Evolutionary conservation across 257 asterid genomes (phyloP), one percentile per base, ranked within the genome.

Genomic region (Henckelia pumila): DNA sequence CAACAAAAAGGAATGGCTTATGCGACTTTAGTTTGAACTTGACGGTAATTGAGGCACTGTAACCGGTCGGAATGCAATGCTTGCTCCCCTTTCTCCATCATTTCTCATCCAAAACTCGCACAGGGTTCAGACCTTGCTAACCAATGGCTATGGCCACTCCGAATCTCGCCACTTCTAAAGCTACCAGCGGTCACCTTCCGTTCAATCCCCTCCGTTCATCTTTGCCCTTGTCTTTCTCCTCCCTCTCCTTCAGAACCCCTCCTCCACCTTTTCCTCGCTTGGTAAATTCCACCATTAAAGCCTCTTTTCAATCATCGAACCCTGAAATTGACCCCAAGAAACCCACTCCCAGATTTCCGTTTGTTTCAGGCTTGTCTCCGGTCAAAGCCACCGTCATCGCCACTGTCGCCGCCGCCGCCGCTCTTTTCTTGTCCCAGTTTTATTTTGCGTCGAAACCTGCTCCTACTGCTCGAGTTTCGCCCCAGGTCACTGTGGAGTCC

Each of bases 331-430:
- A 67, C 29, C 32, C 66, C 3, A 58, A 28, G 53, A 60, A 37
- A 5, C 21, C 29, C 9, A 37, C 50, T 50, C 21, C 76, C 9
- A 55, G 6, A 2, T 9, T 23, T 23, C 30, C 75, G 8, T n/a
- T 14, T 11, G 10, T 33, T 69, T 73, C 77, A 0, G 21, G 76
- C 56, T 30, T 70, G 77, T 64, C 74, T 59, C 79, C 82, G 16
- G 74, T 82, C 64, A 84, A 28, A 66, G 59, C 83, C 35, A 63
- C 84, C 50, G 23, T 78, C 21, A 61, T 79, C 55, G 66, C 94
- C 69, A 56, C 87, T 16, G 44, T 80, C n/a, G n/a, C n/a, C 59
- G 75, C 87, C 22, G 85, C 88, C 56, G 83, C 88, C 21, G 84
- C 85, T 1, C 69, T 86, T 24, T 40, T 84, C 35, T 44, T 82